Conservation (phyloP, 257 asterid genomes). For the Nyctanthes arbortristis region DNA sequence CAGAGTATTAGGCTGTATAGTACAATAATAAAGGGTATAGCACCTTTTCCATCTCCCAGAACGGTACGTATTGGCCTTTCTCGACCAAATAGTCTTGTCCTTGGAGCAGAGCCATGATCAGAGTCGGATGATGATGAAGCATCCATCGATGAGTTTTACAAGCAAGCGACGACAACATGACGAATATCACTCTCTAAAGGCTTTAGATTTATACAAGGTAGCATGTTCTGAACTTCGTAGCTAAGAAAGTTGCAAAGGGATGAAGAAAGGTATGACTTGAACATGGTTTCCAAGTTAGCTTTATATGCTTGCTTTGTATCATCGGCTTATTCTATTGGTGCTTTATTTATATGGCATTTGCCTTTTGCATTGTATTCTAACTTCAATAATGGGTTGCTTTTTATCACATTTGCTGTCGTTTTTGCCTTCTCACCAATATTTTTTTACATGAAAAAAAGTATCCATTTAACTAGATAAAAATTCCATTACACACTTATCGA, state of each 20-base stretch:
- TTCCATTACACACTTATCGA: no score
- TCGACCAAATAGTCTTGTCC: constrained; percentile 42
- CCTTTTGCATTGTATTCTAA: background rate
- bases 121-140: constrained; percentile 19
- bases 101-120: constrained; percentile 13
- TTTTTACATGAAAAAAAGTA: background rate
- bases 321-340: constrained; percentile 1
- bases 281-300: constrained; percentile 21
- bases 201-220: constrained; percentile 19
- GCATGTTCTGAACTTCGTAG: constrained; percentile 33
- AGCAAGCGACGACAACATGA: background rate
- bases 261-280: constrained; percentile 50
- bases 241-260: constrained; percentile 29
- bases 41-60: constrained; percentile 66
- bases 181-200: background rate
- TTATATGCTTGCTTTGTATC: background rate
- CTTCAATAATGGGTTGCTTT: background rate
- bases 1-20: background rate
- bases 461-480: no score
- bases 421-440: background rate
- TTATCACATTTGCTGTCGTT: background rate
- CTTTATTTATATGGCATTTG: background rate
- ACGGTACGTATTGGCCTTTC: constrained; percentile 48
- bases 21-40: background rate
- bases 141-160: constrained; percentile 22